Conservation (phyloP, 2,329 filamentous ascomycete genomes). For the Alternaria sp. region DNA sequence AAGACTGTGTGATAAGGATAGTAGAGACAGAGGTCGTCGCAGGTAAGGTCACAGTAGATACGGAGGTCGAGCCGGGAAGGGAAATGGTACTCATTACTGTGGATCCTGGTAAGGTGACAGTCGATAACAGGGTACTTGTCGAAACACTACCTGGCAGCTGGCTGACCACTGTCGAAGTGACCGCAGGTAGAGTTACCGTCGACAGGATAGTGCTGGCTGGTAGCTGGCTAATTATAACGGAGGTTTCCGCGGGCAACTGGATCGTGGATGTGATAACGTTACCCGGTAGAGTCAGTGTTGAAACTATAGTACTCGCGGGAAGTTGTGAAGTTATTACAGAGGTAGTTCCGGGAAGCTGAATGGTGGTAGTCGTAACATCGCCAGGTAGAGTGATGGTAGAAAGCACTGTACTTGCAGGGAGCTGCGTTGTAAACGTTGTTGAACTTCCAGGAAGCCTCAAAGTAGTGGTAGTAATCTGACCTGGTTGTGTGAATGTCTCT, state of each 20-base stretch:
- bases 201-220: constrained; percentile 12
- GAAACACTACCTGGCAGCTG: constrained; percentile 30
- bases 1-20: constrained; percentile 24
- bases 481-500: constrained; percentile 20
- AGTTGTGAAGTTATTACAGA: constrained; percentile 16
- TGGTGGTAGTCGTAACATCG: constrained; percentile 27
- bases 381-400: constrained; percentile 29
- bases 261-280: constrained; percentile 29
- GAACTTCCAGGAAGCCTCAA: constrained; percentile 12
- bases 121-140: constrained; percentile 33
- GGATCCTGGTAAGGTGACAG: constrained; percentile 26
- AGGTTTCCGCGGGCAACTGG: constrained; percentile 24
- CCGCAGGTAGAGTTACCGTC: constrained; percentile 28
- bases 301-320: constrained; percentile 15
- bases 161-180: constrained; percentile 11
- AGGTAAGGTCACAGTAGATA: constrained; percentile 39
- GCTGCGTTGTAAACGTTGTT: constrained; percentile 14
- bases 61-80: constrained; percentile 19
- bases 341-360: constrained; percentile 14
- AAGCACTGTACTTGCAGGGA: constrained; percentile 17
- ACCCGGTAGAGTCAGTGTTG: constrained; percentile 26
- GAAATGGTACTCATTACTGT: constrained; percentile 18
- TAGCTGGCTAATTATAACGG: constrained; percentile 21
- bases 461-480: constrained; percentile 15
- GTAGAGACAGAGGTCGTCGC: constrained; percentile 34